Base-by-base conservation (phyloP, 768 basidiomycete genomes). In the Suillus clintonianus region DNA sequence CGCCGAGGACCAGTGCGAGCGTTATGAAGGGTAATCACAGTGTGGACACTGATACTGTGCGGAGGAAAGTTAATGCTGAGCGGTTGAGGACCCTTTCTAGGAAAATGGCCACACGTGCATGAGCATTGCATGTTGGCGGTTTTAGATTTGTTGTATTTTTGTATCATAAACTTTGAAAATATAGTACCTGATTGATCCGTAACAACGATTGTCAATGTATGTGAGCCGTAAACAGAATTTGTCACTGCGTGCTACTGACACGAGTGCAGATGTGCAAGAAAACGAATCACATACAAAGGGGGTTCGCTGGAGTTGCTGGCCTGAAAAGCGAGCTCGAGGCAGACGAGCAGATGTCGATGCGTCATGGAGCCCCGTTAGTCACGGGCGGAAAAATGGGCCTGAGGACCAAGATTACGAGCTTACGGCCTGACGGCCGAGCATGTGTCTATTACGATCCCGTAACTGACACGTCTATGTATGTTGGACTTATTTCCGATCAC, bases 1-100 rank as follows among this genome's bases (percentile, higher is more conserved):
- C 93, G 45, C 94, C 94, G 9, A 84, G 76, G 72, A 69, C 74
- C 59, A 87, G 83, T 59, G 77, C 82, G 5, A 89, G 88, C 2
- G 69, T 86, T 43, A 67, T 78, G 60, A 81, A 82, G 70, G 76
- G 74, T 57, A 88, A 82, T 68, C 67, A 73, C 36, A 89, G 87
- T 58, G 90, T 94, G 24, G 90, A 91, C 64, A 84, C 81, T 64
- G 91, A 94, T 73, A 84, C 87, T 61, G 89, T 89, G 67, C 81
- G 92, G 64, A 83, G 91, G 72, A 87, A 83, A 75, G 85, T 86
- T 77, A 90, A 91, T 63, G 87, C 87, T 54, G 92, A 92, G 75
- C 82, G 91, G 72, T 66, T 93, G 77, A 85, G 83, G 74, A 85
- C 75, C 48, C 75, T 94, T 70, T 92, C 82, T 62, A 76, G 81